A percentile compares a stretch with the other conserved stretches of the same genome.
These are phyloP conservation scores for Rosa persica DNA, from an alignment of 306 rosid genomes.

Conservation along the genomic window DNA sequence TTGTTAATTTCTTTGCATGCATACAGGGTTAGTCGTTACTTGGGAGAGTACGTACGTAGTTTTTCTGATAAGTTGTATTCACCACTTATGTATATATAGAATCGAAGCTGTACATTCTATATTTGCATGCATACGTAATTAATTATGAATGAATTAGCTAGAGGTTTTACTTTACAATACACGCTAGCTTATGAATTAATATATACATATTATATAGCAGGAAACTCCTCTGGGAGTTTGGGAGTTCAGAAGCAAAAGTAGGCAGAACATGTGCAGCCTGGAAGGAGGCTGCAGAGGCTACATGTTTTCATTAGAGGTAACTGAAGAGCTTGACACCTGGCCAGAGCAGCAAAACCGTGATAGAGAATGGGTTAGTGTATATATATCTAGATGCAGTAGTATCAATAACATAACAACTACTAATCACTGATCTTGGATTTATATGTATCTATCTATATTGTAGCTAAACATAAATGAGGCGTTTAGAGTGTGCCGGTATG, in stretches of 20 bases:
- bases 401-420: not conserved
- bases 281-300: constrained; percentile 85
- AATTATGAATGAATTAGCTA: not conserved
- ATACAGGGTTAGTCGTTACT: too few species aligned
- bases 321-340: constrained; percentile 72
- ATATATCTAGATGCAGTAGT: too few species aligned
- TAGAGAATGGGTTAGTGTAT: constrained; percentile 66
- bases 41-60: too few species aligned
- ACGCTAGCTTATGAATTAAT: not conserved
- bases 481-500: constrained; percentile 69
- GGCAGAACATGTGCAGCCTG: constrained; percentile 44
- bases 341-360: constrained; percentile 67
- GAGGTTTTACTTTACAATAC: not conserved
- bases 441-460: not conserved
- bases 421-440: not conserved
- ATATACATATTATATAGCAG: constrained; percentile 24
- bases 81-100: too few species aligned
- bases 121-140: too few species aligned
- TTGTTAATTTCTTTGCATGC: too few species aligned
- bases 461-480: constrained; percentile 66
- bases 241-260: constrained; percentile 92
- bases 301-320: constrained; percentile 88
- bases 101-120: too few species aligned
- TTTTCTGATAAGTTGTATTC: too few species aligned
- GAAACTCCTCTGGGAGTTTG: constrained; percentile 74